phyloP scores from a whole-genome alignment of 2,329 filamentous ascomycete species.

The Fonsecaea pedrosoi region DNA sequence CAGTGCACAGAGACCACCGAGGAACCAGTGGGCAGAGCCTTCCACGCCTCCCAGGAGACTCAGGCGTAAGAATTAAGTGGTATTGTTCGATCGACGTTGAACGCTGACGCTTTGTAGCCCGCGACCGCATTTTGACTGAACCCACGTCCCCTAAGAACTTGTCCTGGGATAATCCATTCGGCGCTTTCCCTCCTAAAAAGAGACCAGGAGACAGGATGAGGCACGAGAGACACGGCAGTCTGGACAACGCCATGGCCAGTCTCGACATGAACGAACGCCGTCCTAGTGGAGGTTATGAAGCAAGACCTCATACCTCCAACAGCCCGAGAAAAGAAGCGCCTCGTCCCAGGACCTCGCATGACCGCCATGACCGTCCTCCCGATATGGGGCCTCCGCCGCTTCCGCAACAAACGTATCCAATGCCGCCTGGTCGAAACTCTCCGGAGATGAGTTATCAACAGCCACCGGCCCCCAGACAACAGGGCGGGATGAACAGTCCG shows the following conservation, averaged over 20 bases:
- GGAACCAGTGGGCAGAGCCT: slow-evolving; percentile 26
- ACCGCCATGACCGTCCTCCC: slow-evolving; percentile 25
- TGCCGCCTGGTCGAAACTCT: slow-evolving; percentile 10
- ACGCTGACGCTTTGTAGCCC: slow-evolving; percentile 36
- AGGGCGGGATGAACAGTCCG: slow-evolving; percentile 18
- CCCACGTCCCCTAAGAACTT: slow-evolving; percentile 49
- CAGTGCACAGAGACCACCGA: slow-evolving; percentile 20
- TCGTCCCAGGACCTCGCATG: slow-evolving; percentile 31
- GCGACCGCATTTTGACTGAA: slow-evolving; percentile 39
- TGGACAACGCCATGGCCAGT: slow-evolving; percentile 33
- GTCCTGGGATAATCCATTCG: slow-evolving; percentile 59
- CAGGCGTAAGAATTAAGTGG: slow-evolving; percentile 38
- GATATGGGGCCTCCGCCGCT: slow-evolving; percentile 14
- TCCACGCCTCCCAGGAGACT: slow-evolving; percentile 42
- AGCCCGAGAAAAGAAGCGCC: slow-evolving; percentile 26
- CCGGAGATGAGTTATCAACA: slow-evolving; percentile 21
- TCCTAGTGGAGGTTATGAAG: slow-evolving; percentile 18
- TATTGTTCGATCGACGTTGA: slow-evolving; percentile 5
- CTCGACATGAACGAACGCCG: slow-evolving; percentile 20
- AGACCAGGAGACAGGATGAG: slow-evolving; percentile 44
- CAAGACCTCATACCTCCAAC: slow-evolving; percentile 34
- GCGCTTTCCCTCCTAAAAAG: slow-evolving; percentile 49
- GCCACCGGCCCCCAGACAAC: slow-evolving; percentile 14
- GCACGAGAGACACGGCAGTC: slow-evolving; percentile 43
- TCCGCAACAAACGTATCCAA: slow-evolving; percentile 20